phyloP scores from a whole-genome alignment of 345 rosid genomes.

The Adansonia digitata region DNA sequence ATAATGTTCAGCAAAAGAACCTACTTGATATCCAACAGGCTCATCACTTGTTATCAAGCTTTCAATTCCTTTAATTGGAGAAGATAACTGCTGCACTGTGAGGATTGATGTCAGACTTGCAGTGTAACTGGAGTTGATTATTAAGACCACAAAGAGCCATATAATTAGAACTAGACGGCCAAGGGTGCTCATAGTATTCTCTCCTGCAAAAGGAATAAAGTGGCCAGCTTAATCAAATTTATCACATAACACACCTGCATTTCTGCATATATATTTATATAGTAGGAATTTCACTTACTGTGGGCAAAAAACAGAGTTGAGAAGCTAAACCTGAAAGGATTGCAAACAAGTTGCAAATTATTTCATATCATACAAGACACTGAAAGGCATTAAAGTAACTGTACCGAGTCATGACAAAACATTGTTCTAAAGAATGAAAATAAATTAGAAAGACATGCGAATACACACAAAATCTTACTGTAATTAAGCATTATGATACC shows the following conservation, averaged over 20 bases:
- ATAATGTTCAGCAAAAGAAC: conserved; percentile 81
- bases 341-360: conserved; percentile 30
- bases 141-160: conserved; percentile 90
- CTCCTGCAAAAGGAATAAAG: conserved; percentile 49
- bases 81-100: conserved; percentile 84
- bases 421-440: background rate
- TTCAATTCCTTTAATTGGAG: conserved; percentile 73
- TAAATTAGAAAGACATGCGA: background rate
- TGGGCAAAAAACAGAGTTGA: conserved; percentile 92
- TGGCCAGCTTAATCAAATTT: conserved; percentile 21
- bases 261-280: background rate
- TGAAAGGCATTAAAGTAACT: conserved; percentile 1
- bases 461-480: background rate
- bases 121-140: conserved; percentile 94
- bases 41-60: conserved; percentile 59
- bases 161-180: conserved; percentile 78
- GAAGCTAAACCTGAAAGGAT: conserved; percentile 88
- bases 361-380: background rate
- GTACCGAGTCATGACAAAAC: background rate
- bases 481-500: background rate
- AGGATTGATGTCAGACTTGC: conserved; percentile 91
- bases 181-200: conserved; percentile 76
- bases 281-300: conserved; percentile 44
- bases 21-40: conserved; percentile 79
- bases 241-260: conserved; percentile 7